These are phyloP conservation scores for Akebia trifoliata DNA, from an alignment of 164 flowering plant genomes.

Conservation along the genomic window DNA sequence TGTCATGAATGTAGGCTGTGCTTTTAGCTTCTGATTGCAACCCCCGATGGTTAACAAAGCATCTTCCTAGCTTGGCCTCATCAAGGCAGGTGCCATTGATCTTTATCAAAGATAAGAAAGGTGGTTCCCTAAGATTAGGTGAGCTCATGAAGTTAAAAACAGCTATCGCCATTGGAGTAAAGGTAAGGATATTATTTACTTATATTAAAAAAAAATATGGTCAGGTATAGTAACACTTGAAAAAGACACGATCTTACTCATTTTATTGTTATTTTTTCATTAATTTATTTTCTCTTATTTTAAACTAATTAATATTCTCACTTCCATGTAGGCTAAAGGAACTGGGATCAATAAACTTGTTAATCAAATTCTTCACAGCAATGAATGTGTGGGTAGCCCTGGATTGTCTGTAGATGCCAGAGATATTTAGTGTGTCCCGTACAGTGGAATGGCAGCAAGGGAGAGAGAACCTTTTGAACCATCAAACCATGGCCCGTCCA, in stretches of 20 bases:
- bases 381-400: not conserved
- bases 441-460: no score
- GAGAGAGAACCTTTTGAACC: no score
- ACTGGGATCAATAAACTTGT: constrained; percentile 47
- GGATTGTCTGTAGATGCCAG: constrained; percentile 1
- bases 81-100: constrained; percentile 69
- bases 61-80: constrained; percentile 62
- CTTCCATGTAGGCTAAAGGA: constrained; percentile 42
- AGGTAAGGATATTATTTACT: constrained; percentile 33
- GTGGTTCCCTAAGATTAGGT: constrained; percentile 71
- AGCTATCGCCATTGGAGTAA: constrained; percentile 78
- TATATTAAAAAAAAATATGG: no score
- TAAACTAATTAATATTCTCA: not conserved
- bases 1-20: constrained; percentile 44
- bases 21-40: constrained; percentile 75
- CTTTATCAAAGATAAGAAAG: constrained; percentile 48
- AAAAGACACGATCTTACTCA: not conserved
- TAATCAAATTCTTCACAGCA: constrained; percentile 29
- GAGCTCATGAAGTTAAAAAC: constrained; percentile 73
- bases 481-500: no score
- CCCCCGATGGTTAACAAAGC: constrained; percentile 65
- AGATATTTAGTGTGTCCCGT: not conserved
- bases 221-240: not conserved
- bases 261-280: not conserved
- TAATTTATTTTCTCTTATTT: not conserved